phyloP scores from a whole-genome alignment of 345 rosid species.

The Raphanus raphanistrum region DNA sequence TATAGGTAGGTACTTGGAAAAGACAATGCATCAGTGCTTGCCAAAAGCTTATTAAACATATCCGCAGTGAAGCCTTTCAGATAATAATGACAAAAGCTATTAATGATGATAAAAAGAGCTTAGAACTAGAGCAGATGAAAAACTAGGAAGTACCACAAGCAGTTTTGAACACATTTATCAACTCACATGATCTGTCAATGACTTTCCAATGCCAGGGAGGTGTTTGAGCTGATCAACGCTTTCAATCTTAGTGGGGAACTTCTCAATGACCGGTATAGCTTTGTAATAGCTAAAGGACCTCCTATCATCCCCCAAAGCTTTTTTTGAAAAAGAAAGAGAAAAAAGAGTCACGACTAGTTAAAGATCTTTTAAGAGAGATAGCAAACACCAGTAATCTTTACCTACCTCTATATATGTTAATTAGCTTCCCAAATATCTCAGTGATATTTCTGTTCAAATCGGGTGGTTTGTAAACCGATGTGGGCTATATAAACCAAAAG shows the following conservation, averaged over 20 bases:
- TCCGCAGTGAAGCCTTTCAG: neutral
- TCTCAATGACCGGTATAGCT: conserved; percentile 84
- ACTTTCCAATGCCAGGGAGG: conserved; percentile 91
- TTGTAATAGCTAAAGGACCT: conserved; percentile 94
- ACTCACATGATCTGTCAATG: conserved; percentile 95
- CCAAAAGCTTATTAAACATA: neutral
- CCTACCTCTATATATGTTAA: conserved; percentile 81
- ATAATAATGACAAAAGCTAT: neutral
- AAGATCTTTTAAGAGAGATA: conserved; percentile 1
- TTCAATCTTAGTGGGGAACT: conserved; percentile 78
- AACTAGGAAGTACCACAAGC: neutral
- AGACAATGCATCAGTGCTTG: neutral
- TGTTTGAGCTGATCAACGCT: conserved; percentile 77
- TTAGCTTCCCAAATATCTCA: conserved; percentile 84
- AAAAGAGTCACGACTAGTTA: neutral
- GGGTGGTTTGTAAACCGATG: conserved; percentile 66
- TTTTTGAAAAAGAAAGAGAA: conserved; percentile 28
- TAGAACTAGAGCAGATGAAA: conserved; percentile 4
- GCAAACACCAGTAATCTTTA: neutral
- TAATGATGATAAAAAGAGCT: neutral
- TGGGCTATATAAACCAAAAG: conserved; percentile 44
- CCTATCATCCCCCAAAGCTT: conserved; percentile 94
- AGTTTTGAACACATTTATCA: neutral
- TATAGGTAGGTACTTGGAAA: neutral
- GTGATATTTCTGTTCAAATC: conserved; percentile 80